Evolutionary conservation across 805 yeast genomes (phyloP), one percentile per base, ranked within the genome.

Genomic region (Wickerhamiella parazyma): DNA sequence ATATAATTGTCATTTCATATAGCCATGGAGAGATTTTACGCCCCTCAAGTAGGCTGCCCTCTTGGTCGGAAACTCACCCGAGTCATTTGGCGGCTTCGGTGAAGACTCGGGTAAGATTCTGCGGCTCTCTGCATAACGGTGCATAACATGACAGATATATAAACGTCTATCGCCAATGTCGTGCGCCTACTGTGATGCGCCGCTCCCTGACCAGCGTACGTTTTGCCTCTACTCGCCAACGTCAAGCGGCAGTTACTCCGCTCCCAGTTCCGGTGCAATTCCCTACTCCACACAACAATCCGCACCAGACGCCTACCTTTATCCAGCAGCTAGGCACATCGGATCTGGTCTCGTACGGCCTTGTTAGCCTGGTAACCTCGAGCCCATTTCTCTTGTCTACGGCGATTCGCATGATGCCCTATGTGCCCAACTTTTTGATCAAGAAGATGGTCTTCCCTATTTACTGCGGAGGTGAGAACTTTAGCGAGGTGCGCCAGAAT

Each of bases 391-490:
- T 61, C 14, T 49, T 63, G 40, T 50, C 53, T 34, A 38, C 52
- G 20, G 60, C 66, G 7, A 59, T 58, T 44, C 52, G 49, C 45
- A 33, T 55, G 18, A 50, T 63, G 48, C 65, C 64, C 9, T 59
- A 60, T 44, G 55, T 54, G 25, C 97, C 97, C 17, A 66, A 80
- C 51, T 68, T 73, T 48, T 42, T 85, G 34, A 71, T 87, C 49
- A 82, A 77, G 62, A 62, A 73, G 33, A 68, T 85, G 49, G 83
- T 87, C 14, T 86, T 82, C 59, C 80, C 80, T 47, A 70, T 83
- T 48, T 87, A 89, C 64, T 80, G 93, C 58, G 97, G 97, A 33
- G 97, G 97, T 45, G 89, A 82, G 54, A 75, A 72, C 47, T 70
- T 79, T 44, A 61, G 62, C 9, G 81, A 86, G 50, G 91, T 87